A percentile compares a stretch with the other conserved stretches of the same genome.
Evolutionary conservation across 2,329 filamentous ascomycete species (phyloP).

Genomic region (Neonectria hederae): DNA sequence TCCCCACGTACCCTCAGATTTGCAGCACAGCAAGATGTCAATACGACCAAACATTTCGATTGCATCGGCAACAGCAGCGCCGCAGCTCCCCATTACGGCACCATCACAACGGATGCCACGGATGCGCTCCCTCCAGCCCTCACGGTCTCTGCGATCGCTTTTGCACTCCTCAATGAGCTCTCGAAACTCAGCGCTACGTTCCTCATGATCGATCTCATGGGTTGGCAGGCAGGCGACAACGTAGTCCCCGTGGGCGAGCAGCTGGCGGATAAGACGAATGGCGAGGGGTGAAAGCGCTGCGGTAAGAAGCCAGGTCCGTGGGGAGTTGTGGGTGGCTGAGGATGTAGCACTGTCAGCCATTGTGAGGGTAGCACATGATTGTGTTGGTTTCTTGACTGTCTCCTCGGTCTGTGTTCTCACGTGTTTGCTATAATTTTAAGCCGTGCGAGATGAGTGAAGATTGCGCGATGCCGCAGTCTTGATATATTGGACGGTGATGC

Average conservation of each 20-base stretch:
- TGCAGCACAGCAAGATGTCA: conserved; percentile 90
- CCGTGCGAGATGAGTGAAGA: background rate
- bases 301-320: conserved; percentile 93
- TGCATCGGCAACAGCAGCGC: conserved; percentile 87
- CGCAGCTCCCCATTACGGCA: conserved; percentile 74
- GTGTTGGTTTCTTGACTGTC: background rate
- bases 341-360: conserved; percentile 47
- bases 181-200: conserved; percentile 80
- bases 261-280: conserved; percentile 80
- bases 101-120: conserved; percentile 72
- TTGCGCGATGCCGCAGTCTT: background rate
- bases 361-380: conserved; percentile 39
- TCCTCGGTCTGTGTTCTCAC: background rate
- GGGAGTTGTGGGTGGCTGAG: conserved; percentile 73
- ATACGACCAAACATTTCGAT: conserved; percentile 85
- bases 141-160: conserved; percentile 68
- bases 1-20: conserved; percentile 74
- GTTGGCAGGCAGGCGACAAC: conserved; percentile 86
- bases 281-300: conserved; percentile 86
- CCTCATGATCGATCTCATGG: conserved; percentile 79
- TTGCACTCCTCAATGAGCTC: conserved; percentile 78
- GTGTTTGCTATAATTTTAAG: background rate
- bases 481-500: background rate
- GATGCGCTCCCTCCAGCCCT: conserved; percentile 84
- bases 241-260: conserved; percentile 91